phyloP scores from a whole-genome alignment of 441 rosid species.

The Eruca vesicaria region DNA sequence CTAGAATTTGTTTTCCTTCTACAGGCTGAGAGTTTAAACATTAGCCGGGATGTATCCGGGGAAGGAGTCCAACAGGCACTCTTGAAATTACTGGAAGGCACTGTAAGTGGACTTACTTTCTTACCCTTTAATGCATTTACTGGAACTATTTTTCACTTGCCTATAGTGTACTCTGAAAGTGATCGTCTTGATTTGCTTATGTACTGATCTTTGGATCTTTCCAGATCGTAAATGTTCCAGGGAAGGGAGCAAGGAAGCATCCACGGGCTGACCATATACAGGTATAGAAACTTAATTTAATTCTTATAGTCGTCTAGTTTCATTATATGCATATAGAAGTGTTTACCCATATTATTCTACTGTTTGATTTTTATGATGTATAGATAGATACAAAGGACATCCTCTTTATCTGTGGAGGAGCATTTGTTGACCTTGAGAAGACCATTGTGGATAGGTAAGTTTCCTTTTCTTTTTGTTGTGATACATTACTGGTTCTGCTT shows the following conservation, averaged over 20 bases:
- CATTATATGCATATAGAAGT: not conserved
- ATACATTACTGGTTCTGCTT: constrained; percentile 4
- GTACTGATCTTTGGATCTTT: constrained; percentile 15
- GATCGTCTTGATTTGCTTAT: constrained; percentile 7
- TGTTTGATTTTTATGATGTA: constrained; percentile 22
- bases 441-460: constrained; percentile 88
- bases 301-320: not conserved
- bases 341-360: not conserved
- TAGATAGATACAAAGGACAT: constrained; percentile 94
- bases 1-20: constrained; percentile 28
- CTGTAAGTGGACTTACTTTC: constrained; percentile 55
- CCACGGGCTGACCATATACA: constrained; percentile 95
- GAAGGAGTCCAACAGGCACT: constrained; percentile 98
- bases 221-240: constrained; percentile 95
- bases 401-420: constrained; percentile 96
- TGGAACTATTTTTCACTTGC: not conserved
- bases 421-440: constrained; percentile 90
- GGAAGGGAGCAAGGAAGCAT: constrained; percentile 98
- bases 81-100: constrained; percentile 96
- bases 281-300: constrained; percentile 38
- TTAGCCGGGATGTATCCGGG: constrained; percentile 95
- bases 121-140: not conserved
- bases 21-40: constrained; percentile 92
- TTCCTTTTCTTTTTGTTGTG: not conserved
- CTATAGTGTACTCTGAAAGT: not conserved